These are phyloP conservation scores for Neostapfia colusana DNA, from an alignment of 176 grass and related monocot genomes.

Conservation along the genomic window DNA sequence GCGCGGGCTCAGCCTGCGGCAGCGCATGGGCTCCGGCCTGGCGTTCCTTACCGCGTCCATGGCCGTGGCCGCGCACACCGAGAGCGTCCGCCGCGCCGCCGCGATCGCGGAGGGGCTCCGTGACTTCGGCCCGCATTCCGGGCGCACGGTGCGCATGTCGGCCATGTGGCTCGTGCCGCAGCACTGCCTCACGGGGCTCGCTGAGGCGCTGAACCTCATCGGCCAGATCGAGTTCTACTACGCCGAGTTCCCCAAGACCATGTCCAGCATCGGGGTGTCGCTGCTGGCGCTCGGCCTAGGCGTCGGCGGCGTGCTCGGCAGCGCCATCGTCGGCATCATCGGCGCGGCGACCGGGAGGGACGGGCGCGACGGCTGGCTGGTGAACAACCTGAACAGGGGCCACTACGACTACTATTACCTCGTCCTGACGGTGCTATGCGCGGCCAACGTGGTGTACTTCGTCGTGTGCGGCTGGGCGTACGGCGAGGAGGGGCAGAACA, in stretches of 20 bases:
- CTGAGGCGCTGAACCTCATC: slow-evolving; percentile 60
- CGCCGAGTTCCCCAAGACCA: slow-evolving; percentile 68
- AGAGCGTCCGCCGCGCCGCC: slow-evolving; percentile 36
- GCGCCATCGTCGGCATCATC: slow-evolving; percentile 37
- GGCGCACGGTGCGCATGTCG: slow-evolving; percentile 42
- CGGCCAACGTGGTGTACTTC: slow-evolving; percentile 50
- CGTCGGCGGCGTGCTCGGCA: slow-evolving; percentile 37
- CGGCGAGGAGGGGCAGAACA: slow-evolving; percentile 54
- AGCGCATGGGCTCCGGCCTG: slow-evolving; percentile 64
- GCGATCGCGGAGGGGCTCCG: slow-evolving; percentile 41
- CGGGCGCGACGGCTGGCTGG: slow-evolving; percentile 55
- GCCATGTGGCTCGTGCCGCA: slow-evolving; percentile 68
- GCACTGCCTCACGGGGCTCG: slow-evolving; percentile 55
- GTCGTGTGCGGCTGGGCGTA: slow-evolving; percentile 52
- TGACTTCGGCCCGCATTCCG: neutral
- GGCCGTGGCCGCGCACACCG: slow-evolving; percentile 38
- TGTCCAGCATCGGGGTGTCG: slow-evolving; percentile 69
- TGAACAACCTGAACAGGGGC: slow-evolving; percentile 54
- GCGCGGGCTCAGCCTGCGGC: slow-evolving; percentile 53
- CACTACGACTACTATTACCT: slow-evolving; percentile 74
- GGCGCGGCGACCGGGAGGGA: slow-evolving; percentile 1
- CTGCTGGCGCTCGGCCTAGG: slow-evolving; percentile 55
- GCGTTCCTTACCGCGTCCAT: slow-evolving; percentile 47
- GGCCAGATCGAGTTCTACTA: slow-evolving; percentile 88
- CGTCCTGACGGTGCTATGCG: slow-evolving; percentile 42